Conservation (phyloP, 2,329 filamentous ascomycete genomes). For the Didymella keratinophila region DNA sequence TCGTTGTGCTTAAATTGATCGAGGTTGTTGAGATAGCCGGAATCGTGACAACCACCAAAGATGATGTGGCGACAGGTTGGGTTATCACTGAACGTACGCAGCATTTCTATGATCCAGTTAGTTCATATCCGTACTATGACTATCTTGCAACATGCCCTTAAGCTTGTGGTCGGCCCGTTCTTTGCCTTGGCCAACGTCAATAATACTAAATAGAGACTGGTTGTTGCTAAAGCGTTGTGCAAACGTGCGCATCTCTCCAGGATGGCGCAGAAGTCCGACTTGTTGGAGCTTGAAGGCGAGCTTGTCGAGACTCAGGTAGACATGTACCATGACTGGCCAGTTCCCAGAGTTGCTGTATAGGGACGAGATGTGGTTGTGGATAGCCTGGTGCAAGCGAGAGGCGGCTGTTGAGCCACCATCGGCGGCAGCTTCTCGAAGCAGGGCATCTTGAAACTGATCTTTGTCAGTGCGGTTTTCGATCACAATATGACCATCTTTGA, state of each 20-base stretch:
- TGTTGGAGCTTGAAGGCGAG: conserved; percentile 53
- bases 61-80: conserved; percentile 58
- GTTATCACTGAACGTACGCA: conserved; percentile 56
- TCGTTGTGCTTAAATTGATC: conserved; percentile 56
- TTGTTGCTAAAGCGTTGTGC: conserved; percentile 55
- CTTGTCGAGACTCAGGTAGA: conserved; percentile 58
- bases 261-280: conserved; percentile 51
- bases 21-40: conserved; percentile 56
- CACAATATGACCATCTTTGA: background rate
- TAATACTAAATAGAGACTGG: conserved; percentile 57
- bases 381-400: conserved; percentile 52
- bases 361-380: conserved; percentile 53
- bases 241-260: conserved; percentile 53
- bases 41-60: conserved; percentile 58
- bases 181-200: conserved; percentile 58
- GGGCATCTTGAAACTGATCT: conserved; percentile 54
- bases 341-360: conserved; percentile 52
- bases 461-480: background rate
- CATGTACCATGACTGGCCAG: conserved; percentile 57
- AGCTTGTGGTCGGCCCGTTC: conserved; percentile 59
- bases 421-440: conserved; percentile 50
- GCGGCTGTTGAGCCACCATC: conserved; percentile 59
- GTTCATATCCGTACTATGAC: background rate
- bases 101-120: conserved; percentile 49
- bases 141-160: conserved; percentile 40